A percentile compares a stretch with the other conserved stretches of the same genome.
phyloP scores from a whole-genome alignment of 169 alveolate genomes.

The Cryptosporidium canis region DNA sequence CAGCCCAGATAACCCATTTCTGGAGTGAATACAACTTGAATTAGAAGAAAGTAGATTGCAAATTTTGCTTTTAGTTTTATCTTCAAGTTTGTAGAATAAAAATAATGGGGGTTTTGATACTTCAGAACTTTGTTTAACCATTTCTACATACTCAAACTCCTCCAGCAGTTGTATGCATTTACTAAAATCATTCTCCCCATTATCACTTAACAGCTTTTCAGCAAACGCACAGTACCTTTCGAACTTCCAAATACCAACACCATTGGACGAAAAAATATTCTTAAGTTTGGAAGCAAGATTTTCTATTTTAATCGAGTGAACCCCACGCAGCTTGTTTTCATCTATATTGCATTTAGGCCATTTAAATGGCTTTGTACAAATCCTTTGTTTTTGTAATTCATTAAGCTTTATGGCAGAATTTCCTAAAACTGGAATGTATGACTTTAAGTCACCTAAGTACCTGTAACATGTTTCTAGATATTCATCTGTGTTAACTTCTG shows the following conservation, averaged over 20 bases:
- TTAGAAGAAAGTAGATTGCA: constrained; percentile 14
- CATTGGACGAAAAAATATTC: background rate
- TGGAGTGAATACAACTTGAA: background rate
- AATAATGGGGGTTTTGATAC: background rate
- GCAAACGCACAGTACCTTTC: constrained; percentile 35
- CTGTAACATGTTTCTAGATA: constrained; percentile 31
- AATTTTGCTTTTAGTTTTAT: background rate
- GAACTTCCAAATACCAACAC: constrained; percentile 39
- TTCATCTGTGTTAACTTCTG: background rate
- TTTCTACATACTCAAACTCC: constrained; percentile 12
- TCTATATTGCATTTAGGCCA: constrained; percentile 35
- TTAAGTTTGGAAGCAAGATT: constrained; percentile 22
- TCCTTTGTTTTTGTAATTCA: constrained; percentile 35
- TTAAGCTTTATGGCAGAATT: background rate
- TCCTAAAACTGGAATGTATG: constrained; percentile 13
- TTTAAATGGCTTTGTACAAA: constrained; percentile 54
- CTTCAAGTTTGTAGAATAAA: constrained; percentile 30
- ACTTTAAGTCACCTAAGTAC: background rate
- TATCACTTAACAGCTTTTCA: background rate
- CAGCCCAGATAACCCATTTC: constrained; percentile 5
- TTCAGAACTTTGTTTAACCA: constrained; percentile 1
- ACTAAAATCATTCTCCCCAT: background rate
- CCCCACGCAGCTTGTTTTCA: background rate
- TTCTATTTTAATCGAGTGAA: constrained; percentile 39
- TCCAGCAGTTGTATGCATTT: constrained; percentile 6